Conservation (phyloP, 2,329 filamentous ascomycete species). For the Penicillium nordicum region DNA sequence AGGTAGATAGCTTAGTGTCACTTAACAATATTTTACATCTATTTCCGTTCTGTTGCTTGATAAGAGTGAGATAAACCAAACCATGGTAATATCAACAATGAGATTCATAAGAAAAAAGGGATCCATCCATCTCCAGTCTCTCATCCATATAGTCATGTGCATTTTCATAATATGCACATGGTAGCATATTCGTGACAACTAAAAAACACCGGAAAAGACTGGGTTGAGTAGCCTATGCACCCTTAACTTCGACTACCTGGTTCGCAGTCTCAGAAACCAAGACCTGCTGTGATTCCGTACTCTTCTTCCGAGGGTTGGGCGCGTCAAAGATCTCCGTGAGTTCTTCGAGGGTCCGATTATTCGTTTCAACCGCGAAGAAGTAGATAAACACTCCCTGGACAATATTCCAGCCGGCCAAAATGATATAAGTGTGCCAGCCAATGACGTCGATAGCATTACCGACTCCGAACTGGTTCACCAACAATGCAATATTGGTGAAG, state of each 20-base stretch:
- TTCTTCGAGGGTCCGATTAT: constrained; percentile 32
- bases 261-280: constrained; percentile 20
- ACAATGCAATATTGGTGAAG: constrained; percentile 44
- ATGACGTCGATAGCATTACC: constrained; percentile 50
- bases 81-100: too few species aligned
- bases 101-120: too few species aligned
- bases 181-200: not conserved
- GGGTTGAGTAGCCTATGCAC: not conserved
- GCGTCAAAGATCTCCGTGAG: constrained; percentile 38
- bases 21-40: too few species aligned
- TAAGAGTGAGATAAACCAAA: too few species aligned
- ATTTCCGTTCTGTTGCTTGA: too few species aligned
- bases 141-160: too few species aligned
- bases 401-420: constrained; percentile 40
- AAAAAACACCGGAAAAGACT: too few species aligned
- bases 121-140: too few species aligned
- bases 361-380: constrained; percentile 36
- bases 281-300: constrained; percentile 33
- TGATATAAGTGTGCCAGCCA: constrained; percentile 54
- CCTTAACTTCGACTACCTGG: not conserved
- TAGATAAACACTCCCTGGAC: constrained; percentile 31
- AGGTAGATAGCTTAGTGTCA: too few species aligned
- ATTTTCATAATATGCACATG: not conserved
- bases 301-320: constrained; percentile 38
- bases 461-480: constrained; percentile 49